Base-by-base conservation (phyloP, 2,329 filamentous ascomycete genomes). In the Scedosporium minutisporum region DNA sequence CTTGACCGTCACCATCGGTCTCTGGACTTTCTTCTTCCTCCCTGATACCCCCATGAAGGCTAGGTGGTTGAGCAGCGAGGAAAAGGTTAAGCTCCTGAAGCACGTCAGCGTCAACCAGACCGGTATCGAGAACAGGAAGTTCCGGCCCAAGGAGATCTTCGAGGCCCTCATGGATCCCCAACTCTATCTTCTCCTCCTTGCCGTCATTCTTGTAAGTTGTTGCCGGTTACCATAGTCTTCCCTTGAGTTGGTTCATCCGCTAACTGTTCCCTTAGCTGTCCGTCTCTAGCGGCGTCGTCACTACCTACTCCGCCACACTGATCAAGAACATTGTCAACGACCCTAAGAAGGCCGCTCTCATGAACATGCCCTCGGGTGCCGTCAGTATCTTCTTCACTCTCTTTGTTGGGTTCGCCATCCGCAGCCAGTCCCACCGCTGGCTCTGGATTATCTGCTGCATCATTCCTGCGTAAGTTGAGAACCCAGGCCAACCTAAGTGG, bases 161-260 rank as follows among this genome's bases (percentile, higher is more conserved):
- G 83, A 87, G 69, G 84, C 82, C 60, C 69, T 86, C 0, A 62
- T 74, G 10, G 84, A 86, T 65, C 82, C 82, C 2, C 85, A 87
- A 69, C 83, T 82, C 0, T 87, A 82, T 82, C 73, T 87, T 57
- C 77, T 87, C 57, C 77, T 83, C 63, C 73, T 73, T 1, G 77
- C 87, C 21, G 77, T 79, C 25, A 57, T 61, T 21, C 33, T 61
- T 29, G 60, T 61, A 61, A 42, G 29, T 42, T 6, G 6, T 18
- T 5, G 4, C 48, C 3, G 7, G n/a, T 18, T 7, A 12, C 33
- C 33, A 21, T 46, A 21, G 16, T n/a, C 44, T 6, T 12, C 6
- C 6, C 16, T 16, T 4, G 6, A 80, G 33, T 81, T 79, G 5
- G 3, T 29, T 9, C 10, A 23, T 29, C 21, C 38, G 60, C 61